Evolutionary conservation across 345 rosid genomes (phyloP).

Genomic region (Bruguiera sexangula): DNA sequence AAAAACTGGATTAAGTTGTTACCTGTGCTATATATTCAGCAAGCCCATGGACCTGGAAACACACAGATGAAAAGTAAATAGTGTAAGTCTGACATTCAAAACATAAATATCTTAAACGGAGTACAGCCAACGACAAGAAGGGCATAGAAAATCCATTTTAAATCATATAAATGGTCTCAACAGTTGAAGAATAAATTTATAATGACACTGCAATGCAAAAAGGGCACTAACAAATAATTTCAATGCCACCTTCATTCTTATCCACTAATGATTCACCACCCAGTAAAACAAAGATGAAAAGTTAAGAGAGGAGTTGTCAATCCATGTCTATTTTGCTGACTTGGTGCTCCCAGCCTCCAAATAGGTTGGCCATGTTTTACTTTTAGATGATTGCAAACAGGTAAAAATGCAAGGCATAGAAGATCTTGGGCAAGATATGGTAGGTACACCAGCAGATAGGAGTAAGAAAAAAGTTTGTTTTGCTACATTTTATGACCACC

Average conservation of each 20-base stretch:
- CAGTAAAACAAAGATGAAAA: too few species aligned
- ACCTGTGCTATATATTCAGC: slow-evolving; percentile 99
- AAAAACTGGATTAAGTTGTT: slow-evolving; percentile 25
- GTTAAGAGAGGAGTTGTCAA: too few species aligned
- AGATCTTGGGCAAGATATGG: not conserved
- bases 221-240: not conserved
- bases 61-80: slow-evolving; percentile 9
- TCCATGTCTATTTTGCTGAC: too few species aligned
- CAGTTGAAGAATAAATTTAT: not conserved
- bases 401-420: not conserved
- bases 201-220: not conserved
- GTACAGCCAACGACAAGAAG: not conserved
- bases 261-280: too few species aligned
- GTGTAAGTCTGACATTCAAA: slow-evolving; percentile 26
- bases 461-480: not conserved
- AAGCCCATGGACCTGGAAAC: slow-evolving; percentile 81
- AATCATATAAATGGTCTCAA: not conserved
- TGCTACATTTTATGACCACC: not conserved
- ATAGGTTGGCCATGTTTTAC: too few species aligned
- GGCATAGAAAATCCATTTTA: too few species aligned
- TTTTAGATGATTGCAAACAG: too few species aligned
- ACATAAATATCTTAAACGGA: not conserved
- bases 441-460: not conserved
- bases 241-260: not conserved
- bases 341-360: too few species aligned